Percentiles rank a stretch among this genome's conserved stretches.
These are phyloP conservation scores for Colletotrichum camelliae DNA, from an alignment of 2,329 filamentous ascomycete species.

Conservation along the genomic window DNA sequence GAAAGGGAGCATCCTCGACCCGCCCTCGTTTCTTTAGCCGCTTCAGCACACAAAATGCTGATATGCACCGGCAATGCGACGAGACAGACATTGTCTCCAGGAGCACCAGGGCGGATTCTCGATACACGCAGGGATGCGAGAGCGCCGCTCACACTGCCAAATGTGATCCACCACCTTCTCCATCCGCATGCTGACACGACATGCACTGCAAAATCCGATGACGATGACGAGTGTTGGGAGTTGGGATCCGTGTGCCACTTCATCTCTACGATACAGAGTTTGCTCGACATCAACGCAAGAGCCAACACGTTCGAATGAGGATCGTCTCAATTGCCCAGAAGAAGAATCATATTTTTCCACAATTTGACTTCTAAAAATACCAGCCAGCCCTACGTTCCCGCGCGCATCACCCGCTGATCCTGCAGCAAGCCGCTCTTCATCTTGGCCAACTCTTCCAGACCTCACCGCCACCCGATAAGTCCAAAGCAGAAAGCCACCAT, in stretches of 20 bases:
- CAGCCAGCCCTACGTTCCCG: not conserved
- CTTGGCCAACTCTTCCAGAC: not conserved
- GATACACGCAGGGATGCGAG: not conserved
- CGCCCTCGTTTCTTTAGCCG: not conserved
- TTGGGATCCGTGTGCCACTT: not conserved
- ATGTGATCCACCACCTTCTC: not conserved
- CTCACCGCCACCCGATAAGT: not conserved
- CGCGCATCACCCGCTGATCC: not conserved
- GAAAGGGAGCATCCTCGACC: not conserved
- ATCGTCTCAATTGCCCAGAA: not conserved
- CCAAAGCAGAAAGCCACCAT: not conserved
- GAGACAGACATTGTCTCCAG: slow-evolving; percentile 6
- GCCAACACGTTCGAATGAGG: not conserved
- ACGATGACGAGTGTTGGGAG: not conserved
- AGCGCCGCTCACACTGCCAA: not conserved
- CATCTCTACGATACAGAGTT: not conserved
- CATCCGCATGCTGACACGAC: not conserved
- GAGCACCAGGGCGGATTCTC: not conserved
- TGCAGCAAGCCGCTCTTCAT: not conserved
- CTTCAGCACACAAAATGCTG: not conserved
- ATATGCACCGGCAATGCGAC: not conserved
- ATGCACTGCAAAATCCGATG: not conserved
- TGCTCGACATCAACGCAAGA: not conserved
- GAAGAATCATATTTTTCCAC: not conserved
- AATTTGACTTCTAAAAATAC: not conserved